These are phyloP conservation scores for Brassica hybrid DNA, from an alignment of 441 rosid species.

Conservation along the genomic window DNA sequence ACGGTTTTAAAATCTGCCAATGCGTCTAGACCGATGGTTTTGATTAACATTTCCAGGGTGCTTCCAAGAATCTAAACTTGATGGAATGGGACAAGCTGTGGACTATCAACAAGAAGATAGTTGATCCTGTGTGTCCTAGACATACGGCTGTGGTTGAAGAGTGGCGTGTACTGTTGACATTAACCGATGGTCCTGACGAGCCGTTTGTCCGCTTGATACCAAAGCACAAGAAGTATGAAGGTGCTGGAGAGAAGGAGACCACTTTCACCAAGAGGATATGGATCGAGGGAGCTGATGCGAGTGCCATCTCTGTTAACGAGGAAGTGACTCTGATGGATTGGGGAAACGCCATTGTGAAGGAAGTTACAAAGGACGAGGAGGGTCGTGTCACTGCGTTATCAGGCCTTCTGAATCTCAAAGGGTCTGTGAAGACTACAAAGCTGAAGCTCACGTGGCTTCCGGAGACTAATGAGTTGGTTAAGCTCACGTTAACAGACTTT, in stretches of 20 bases:
- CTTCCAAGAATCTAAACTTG: conserved; percentile 88
- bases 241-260: conserved; percentile 94
- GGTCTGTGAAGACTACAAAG: conserved; percentile 92
- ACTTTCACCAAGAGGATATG: conserved; percentile 79
- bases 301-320: conserved; percentile 64
- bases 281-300: conserved; percentile 84
- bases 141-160: conserved; percentile 91
- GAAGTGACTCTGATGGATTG: conserved; percentile 95
- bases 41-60: conserved; percentile 56
- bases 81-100: conserved; percentile 99
- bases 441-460: conserved; percentile 97
- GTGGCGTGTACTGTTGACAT: conserved; percentile 58
- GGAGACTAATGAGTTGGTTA: conserved; percentile 64
- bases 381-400: conserved; percentile 61
- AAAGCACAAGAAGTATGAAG: conserved; percentile 85
- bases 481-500: conserved; percentile 63
- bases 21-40: neutral
- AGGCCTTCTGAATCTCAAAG: conserved; percentile 84
- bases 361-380: conserved; percentile 63
- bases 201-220: conserved; percentile 84
- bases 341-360: conserved; percentile 94
- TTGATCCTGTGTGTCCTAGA: conserved; percentile 96
- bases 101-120: conserved; percentile 88
- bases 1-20: neutral
- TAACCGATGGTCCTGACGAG: conserved; percentile 71